phyloP scores from a whole-genome alignment of 345 rosid genomes.

The Diplotaxis tenuifolia region DNA sequence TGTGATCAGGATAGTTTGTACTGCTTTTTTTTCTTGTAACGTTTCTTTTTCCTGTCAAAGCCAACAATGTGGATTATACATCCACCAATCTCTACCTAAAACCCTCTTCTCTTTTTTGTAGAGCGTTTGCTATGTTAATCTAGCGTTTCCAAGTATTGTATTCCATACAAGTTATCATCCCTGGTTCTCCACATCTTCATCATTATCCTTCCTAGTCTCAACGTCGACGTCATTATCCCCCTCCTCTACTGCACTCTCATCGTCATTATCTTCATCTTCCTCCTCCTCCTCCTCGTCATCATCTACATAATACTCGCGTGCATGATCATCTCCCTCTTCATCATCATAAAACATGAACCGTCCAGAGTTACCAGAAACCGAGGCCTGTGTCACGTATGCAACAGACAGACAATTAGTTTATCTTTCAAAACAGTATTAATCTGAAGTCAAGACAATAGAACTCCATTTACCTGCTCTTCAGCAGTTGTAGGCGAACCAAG shows the following conservation, averaged over 20 bases:
- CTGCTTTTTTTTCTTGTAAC: too few species aligned
- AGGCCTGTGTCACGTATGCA: conserved; percentile 28
- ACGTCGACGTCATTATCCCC: conserved; percentile 11
- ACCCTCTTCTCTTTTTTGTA: background rate
- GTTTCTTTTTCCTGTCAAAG: background rate
- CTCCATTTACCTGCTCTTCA: conserved; percentile 51
- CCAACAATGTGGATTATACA: background rate
- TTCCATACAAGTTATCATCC: background rate
- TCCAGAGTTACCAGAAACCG: conserved; percentile 3
- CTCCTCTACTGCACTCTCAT: conserved; percentile 25
- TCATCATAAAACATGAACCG: conserved; percentile 17
- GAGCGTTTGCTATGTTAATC: background rate
- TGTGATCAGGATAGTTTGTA: too few species aligned
- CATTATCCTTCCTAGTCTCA: conserved; percentile 7
- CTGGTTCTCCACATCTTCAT: conserved; percentile 13
- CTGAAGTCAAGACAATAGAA: too few species aligned
- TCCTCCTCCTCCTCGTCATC: background rate
- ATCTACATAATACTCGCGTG: background rate
- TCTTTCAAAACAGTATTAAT: background rate
- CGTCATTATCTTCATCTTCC: too few species aligned
- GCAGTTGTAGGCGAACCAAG: conserved; percentile 54
- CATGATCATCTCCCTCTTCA: conserved; percentile 25
- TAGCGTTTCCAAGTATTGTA: background rate
- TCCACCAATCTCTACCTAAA: background rate
- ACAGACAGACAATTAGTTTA: conserved; percentile 1